A percentile compares a stretch with the other conserved stretches of the same genome.
These are phyloP conservation scores for Jaenimonas drosophilae DNA, from an alignment of 208 protist genomes.

Conservation along the genomic window DNA sequence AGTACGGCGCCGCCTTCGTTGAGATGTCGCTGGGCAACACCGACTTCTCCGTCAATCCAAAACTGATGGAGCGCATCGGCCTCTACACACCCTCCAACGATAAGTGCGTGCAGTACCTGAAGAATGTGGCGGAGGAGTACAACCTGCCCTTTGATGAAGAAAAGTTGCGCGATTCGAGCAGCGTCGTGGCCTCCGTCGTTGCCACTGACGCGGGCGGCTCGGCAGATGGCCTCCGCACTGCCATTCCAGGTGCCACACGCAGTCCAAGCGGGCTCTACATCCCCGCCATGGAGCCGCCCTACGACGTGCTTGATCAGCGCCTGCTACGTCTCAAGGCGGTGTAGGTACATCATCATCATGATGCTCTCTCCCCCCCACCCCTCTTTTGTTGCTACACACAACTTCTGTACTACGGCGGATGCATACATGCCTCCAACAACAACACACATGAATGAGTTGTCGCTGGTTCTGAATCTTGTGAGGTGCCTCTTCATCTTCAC, in stretches of 20 bases:
- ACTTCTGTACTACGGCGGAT: too few relatives aligned
- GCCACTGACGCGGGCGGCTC: too few relatives aligned
- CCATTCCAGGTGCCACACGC: slow-evolving; percentile 1
- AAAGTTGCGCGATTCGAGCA: slow-evolving; percentile 46
- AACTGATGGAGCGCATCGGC: slow-evolving; percentile 72
- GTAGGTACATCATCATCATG: too few relatives aligned
- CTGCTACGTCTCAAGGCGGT: too few relatives aligned
- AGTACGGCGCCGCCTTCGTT: slow-evolving; percentile 81
- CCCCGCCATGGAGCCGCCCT: background rate
- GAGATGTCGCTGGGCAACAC: slow-evolving; percentile 66
- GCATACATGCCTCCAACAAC: too few relatives aligned
- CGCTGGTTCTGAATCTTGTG: too few relatives aligned
- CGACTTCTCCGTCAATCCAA: slow-evolving; percentile 85
- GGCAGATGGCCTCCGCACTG: too few relatives aligned
- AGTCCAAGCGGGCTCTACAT: background rate
- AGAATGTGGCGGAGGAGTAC: slow-evolving; percentile 72
- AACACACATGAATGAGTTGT: too few relatives aligned
- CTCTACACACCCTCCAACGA: slow-evolving; percentile 70
- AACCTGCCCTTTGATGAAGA: slow-evolving; percentile 77
- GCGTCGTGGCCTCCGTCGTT: slow-evolving; percentile 51
- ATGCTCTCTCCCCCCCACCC: too few relatives aligned
- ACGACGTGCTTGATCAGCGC: background rate
- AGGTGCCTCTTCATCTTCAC: too few relatives aligned
- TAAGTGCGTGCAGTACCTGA: slow-evolving; percentile 75
- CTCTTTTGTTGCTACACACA: background rate